Conservation (phyloP, 768 basidiomycete species). For the Trametes maxima region DNA sequence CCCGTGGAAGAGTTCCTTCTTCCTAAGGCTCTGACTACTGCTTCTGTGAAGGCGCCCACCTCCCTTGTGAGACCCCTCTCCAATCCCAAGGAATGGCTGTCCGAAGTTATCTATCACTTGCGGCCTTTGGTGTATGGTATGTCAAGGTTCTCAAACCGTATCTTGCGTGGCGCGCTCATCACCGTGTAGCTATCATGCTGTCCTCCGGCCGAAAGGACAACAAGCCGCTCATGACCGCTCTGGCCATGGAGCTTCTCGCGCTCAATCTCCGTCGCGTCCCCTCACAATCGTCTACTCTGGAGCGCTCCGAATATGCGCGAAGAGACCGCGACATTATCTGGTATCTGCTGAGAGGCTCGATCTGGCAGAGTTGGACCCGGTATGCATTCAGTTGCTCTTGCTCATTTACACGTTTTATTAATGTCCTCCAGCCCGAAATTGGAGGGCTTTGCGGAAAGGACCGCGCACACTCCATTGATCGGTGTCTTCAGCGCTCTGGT, state of each 20-base stretch:
- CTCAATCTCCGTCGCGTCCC: conserved; percentile 73
- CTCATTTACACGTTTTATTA: background rate
- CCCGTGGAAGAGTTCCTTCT: conserved; percentile 80
- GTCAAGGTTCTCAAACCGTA: conserved; percentile 16
- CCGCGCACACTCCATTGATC: conserved; percentile 61
- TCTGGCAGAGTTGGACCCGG: conserved; percentile 84
- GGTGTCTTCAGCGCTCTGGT: conserved; percentile 70
- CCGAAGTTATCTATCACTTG: conserved; percentile 70
- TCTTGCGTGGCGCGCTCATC: background rate
- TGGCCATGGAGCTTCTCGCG: conserved; percentile 73
- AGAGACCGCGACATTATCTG: conserved; percentile 82
- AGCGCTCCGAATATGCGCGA: conserved; percentile 78
- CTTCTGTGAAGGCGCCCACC: conserved; percentile 70
- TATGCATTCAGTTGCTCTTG: conserved; percentile 29
- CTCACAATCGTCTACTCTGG: conserved; percentile 60
- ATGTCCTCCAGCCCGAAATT: conserved; percentile 65
- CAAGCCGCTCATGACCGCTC: conserved; percentile 63
- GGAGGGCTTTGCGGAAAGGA: conserved; percentile 58
- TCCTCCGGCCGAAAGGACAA: conserved; percentile 49
- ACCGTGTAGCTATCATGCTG: conserved; percentile 39
- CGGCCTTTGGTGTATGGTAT: conserved; percentile 79
- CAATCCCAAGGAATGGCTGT: conserved; percentile 71
- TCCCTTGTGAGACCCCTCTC: conserved; percentile 64
- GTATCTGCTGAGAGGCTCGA: conserved; percentile 83
- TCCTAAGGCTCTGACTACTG: conserved; percentile 76